Percentiles rank a stretch among this genome's conserved stretches.
phyloP scores from a whole-genome alignment of 495 filamentous ascomycete species.

The Aspergillus conjunctus region DNA sequence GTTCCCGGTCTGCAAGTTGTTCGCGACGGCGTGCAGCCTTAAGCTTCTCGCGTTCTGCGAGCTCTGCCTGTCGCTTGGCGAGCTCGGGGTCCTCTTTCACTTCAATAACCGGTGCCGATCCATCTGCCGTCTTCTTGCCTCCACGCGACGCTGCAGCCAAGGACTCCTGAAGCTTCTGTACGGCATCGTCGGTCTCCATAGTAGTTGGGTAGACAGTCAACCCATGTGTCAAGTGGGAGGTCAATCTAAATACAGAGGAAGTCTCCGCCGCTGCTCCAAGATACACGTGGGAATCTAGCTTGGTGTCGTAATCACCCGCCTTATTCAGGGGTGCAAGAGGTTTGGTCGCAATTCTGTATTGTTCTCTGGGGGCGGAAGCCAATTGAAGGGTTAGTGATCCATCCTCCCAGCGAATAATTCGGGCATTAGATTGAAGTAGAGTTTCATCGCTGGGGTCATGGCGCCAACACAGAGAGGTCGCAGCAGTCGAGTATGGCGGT shows the following conservation, averaged over 20 bases:
- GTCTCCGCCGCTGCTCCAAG: constrained; percentile 71
- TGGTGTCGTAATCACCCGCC: constrained; percentile 62
- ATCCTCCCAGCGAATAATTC: constrained; percentile 80
- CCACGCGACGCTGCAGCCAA: constrained; percentile 62
- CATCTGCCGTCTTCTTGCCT: constrained; percentile 61
- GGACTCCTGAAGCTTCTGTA: constrained; percentile 70
- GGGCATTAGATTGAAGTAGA: constrained; percentile 72
- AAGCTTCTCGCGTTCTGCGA: constrained; percentile 69
- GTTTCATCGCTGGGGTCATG: constrained; percentile 61
- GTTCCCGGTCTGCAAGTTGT: constrained; percentile 64
- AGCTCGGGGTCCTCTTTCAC: constrained; percentile 78
- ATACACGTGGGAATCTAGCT: constrained; percentile 80
- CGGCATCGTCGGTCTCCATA: constrained; percentile 73
- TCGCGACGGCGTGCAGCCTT: constrained; percentile 70
- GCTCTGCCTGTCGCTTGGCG: constrained; percentile 72
- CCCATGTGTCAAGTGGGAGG: constrained; percentile 78
- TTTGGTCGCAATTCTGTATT: constrained; percentile 79
- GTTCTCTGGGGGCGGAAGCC: constrained; percentile 68
- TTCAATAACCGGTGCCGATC: constrained; percentile 57
- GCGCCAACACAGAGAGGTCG: constrained; percentile 71
- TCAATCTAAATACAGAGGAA: constrained; percentile 69
- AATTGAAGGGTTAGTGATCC: constrained; percentile 80
- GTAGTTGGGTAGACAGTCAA: constrained; percentile 71
- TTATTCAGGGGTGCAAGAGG: constrained; percentile 70
- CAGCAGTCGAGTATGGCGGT: constrained; percentile 65